A percentile compares a stretch with the other conserved stretches of the same genome.
Conservation (phyloP, 805 yeast genomes). For the Debaryomyces maramus region DNA sequence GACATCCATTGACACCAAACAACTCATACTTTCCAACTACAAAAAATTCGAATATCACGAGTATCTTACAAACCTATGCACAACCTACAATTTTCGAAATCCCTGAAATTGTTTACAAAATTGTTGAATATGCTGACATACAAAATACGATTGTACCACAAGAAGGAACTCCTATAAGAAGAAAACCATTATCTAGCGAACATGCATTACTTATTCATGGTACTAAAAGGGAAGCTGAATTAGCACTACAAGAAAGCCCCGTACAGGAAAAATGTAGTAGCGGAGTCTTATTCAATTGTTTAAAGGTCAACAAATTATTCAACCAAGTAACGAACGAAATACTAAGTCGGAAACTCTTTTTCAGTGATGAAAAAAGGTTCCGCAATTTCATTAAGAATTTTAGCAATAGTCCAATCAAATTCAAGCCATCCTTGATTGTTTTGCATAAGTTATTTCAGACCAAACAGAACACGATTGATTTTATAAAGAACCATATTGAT, state of each 20-base stretch:
- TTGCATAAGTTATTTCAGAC: conserved; percentile 64
- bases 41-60: not conserved
- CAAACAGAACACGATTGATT: conserved; percentile 53
- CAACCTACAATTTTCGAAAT: conserved; percentile 56
- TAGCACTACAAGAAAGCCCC: conserved; percentile 21
- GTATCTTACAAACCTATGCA: not conserved
- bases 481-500: conserved; percentile 38
- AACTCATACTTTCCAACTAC: not conserved
- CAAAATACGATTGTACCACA: conserved; percentile 54
- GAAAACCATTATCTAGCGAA: conserved; percentile 65
- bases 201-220: conserved; percentile 72
- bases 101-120: conserved; percentile 71
- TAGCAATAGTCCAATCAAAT: conserved; percentile 20
- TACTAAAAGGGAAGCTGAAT: conserved; percentile 46
- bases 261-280: conserved; percentile 8
- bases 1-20: conserved; percentile 2
- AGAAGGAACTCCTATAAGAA: conserved; percentile 58
- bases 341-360: conserved; percentile 51
- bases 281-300: conserved; percentile 54
- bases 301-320: conserved; percentile 72
- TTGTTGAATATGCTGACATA: conserved; percentile 60
- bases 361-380: conserved; percentile 37
- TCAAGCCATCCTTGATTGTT: conserved; percentile 48
- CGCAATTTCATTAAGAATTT: conserved; percentile 3
- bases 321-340: conserved; percentile 53